Percentiles rank a stretch among this genome's conserved stretches.
These are phyloP conservation scores for Takashimella koratensis DNA, from an alignment of 1,284 basidiomycete species.

Conservation along the genomic window DNA sequence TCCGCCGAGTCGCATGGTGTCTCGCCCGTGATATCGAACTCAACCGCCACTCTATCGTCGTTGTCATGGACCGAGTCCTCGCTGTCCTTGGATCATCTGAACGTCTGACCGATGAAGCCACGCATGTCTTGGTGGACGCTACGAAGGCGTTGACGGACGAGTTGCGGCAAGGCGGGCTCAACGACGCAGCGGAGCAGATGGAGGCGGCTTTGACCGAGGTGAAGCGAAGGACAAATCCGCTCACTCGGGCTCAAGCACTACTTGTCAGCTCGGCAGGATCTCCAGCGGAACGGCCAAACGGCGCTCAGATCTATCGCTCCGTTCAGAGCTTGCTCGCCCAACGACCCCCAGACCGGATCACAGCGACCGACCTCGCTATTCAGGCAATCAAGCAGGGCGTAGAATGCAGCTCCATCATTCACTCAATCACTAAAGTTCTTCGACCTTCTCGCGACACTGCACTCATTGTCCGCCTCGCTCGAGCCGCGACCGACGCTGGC, in stretches of 20 bases:
- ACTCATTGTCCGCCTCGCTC: conserved; percentile 9
- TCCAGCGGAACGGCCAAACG: neutral
- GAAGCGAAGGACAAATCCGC: neutral
- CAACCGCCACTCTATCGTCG: neutral
- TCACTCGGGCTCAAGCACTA: neutral
- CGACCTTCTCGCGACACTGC: neutral
- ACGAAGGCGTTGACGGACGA: conserved; percentile 5
- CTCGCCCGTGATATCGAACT: conserved; percentile 12
- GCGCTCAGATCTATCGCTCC: neutral
- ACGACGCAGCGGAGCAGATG: conserved; percentile 9
- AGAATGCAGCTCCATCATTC: neutral
- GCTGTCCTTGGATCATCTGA: no score
- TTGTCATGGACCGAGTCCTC: neutral
- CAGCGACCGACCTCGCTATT: neutral
- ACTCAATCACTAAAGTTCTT: neutral
- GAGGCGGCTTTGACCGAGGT: conserved; percentile 2
- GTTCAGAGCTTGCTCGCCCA: neutral
- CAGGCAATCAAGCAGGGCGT: conserved; percentile 4
- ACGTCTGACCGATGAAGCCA: no score
- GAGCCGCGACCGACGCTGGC: conserved; percentile 5
- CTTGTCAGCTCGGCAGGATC: neutral
- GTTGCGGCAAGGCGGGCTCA: conserved; percentile 7
- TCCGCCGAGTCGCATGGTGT: conserved; percentile 16
- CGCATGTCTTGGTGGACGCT: no score
- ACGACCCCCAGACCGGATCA: neutral